Percentiles rank a stretch among this genome's conserved stretches.
Conservation (phyloP, 768 basidiomycete genomes). For the Mycena polygramma region DNA sequence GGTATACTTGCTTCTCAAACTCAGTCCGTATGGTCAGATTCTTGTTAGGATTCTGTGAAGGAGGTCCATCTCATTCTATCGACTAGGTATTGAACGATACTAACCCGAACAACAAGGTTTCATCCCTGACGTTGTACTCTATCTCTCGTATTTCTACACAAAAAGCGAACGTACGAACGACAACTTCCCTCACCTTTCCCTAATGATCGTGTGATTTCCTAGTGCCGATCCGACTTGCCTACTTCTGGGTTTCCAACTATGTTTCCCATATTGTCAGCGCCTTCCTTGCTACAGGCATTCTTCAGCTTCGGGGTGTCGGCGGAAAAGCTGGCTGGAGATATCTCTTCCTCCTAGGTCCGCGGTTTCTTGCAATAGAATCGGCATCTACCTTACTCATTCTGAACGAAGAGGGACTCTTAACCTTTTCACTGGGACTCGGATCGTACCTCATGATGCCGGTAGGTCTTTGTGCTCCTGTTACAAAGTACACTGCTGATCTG, state of each 20-base stretch:
- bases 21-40: conserved; percentile 49
- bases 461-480: conserved; percentile 63
- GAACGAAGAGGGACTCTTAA: conserved; percentile 27
- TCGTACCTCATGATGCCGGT: conserved; percentile 34
- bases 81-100: conserved; percentile 72
- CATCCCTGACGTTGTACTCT: conserved; percentile 74
- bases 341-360: conserved; percentile 62
- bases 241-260: conserved; percentile 77
- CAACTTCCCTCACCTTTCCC: neutral
- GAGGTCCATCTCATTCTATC: conserved; percentile 37
- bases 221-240: conserved; percentile 77
- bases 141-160: conserved; percentile 76
- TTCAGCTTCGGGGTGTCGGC: conserved; percentile 63
- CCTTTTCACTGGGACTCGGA: conserved; percentile 14
- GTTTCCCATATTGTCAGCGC: conserved; percentile 66
- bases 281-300: conserved; percentile 76
- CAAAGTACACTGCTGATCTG: conserved; percentile 61
- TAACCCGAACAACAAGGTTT: conserved; percentile 51
- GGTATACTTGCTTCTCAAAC: neutral
- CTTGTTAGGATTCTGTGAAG: conserved; percentile 60
- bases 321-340: conserved; percentile 72
- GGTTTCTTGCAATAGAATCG: neutral
- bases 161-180: conserved; percentile 61
- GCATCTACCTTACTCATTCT: neutral
- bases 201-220: neutral